These are phyloP conservation scores for Pisolithus sp. DNA, from an alignment of 768 basidiomycete genomes.

Conservation along the genomic window DNA sequence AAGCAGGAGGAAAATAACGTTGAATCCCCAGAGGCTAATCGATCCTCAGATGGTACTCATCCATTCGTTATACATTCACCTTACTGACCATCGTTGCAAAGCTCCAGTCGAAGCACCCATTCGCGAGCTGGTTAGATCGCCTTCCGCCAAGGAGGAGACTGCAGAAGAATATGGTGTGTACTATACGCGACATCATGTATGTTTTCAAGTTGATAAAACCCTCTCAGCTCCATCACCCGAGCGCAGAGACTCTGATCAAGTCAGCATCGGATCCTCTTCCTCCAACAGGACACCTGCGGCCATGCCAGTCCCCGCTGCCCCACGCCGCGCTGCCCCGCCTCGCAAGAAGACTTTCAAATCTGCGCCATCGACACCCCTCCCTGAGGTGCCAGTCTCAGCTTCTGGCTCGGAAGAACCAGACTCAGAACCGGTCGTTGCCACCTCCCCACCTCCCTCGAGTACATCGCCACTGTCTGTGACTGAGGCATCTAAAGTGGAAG, in stretches of 20 bases:
- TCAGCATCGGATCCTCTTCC: constrained; percentile 22
- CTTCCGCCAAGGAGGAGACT: constrained; percentile 3
- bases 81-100: constrained; percentile 7
- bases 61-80: not conserved
- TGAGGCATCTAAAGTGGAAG: not conserved
- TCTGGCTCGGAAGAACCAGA: not conserved
- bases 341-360: constrained; percentile 57
- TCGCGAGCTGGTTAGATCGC: constrained; percentile 3
- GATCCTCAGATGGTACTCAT: constrained; percentile 15
- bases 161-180: constrained; percentile 14
- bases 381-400: constrained; percentile 22
- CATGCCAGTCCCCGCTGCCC: constrained; percentile 72
- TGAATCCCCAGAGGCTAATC: constrained; percentile 3
- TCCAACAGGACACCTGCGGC: constrained; percentile 39
- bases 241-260: constrained; percentile 18
- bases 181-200: constrained; percentile 1
- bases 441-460: not conserved
- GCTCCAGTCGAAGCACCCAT: constrained; percentile 11
- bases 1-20: constrained; percentile 15
- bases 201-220: constrained; percentile 4
- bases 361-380: constrained; percentile 28
- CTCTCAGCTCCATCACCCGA: constrained; percentile 11
- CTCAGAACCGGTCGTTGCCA: not conserved
- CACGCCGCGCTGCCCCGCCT: constrained; percentile 71
- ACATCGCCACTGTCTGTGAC: not conserved